phyloP scores from a whole-genome alignment of 225 moss, liverwort and hornwort species.

The Polytrichum formosum region DNA sequence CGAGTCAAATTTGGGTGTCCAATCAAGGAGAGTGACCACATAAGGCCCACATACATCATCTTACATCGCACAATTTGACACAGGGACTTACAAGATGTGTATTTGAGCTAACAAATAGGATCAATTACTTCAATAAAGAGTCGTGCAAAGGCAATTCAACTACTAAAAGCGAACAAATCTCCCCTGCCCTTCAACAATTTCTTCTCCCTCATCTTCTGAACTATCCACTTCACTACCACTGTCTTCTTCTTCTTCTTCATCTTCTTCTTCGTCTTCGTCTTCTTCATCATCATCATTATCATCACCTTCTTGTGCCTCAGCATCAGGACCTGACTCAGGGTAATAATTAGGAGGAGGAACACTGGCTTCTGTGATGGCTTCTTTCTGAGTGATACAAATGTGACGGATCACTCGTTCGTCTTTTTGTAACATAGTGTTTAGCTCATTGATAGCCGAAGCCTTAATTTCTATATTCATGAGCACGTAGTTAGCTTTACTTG shows the following conservation, averaged over 20 bases:
- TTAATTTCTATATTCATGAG: conserved; percentile 91
- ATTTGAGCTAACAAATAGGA: too few relatives aligned
- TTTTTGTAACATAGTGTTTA: conserved; percentile 77
- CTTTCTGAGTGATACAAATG: conserved; percentile 71
- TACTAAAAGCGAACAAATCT: conserved; percentile 30
- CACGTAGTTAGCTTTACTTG: conserved; percentile 73
- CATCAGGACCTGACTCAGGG: conserved; percentile 43
- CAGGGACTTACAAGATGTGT: too few relatives aligned
- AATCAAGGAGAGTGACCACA: too few relatives aligned
- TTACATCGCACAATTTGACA: too few relatives aligned
- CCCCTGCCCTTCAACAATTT: conserved; percentile 43
- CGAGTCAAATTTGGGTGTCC: too few relatives aligned
- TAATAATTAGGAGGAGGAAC: conserved; percentile 72
- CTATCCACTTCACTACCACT: conserved; percentile 6
- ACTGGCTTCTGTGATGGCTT: conserved; percentile 52
- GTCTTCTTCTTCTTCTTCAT: conserved; percentile 24
- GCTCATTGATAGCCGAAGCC: conserved; percentile 59
- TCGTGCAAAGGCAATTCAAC: not conserved
- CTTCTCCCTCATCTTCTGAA: conserved; percentile 41
- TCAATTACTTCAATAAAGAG: too few relatives aligned
- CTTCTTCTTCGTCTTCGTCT: conserved; percentile 31
- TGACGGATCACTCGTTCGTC: conserved; percentile 94
- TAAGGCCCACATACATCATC: too few relatives aligned
- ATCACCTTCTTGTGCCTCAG: conserved; percentile 30
- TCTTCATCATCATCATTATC: conserved; percentile 39